Conservation (phyloP, 2,329 filamentous ascomycete genomes). For the Hypoxylon sp. region DNA sequence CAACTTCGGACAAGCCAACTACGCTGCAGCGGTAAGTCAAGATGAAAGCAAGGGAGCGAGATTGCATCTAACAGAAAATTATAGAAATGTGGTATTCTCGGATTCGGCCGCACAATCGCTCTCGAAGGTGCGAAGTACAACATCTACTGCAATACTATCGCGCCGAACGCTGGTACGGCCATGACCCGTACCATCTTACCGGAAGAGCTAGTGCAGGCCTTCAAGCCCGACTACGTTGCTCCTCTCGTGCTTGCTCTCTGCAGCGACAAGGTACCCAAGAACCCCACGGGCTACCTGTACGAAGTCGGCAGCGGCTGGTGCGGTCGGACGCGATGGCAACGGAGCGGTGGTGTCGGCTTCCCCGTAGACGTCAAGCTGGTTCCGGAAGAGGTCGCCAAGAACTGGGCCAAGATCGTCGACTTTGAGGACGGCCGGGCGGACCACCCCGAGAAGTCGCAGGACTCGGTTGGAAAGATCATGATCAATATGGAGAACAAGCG, state of each 20-base stretch:
- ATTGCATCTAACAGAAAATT: conserved; percentile 31
- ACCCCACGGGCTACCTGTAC: conserved; percentile 85
- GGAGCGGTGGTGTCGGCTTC: conserved; percentile 88
- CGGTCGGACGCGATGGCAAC: conserved; percentile 92
- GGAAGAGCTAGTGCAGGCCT: conserved; percentile 96
- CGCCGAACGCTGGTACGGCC: conserved; percentile 93
- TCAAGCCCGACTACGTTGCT: conserved; percentile 98
- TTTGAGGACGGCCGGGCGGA: conserved; percentile 90
- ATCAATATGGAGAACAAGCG: conserved; percentile 85
- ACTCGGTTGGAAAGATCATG: conserved; percentile 78
- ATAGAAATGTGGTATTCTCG: conserved; percentile 89
- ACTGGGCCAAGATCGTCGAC: conserved; percentile 81
- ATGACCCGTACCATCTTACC: conserved; percentile 96
- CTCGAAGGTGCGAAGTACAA: conserved; percentile 96
- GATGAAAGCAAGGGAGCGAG: conserved; percentile 6
- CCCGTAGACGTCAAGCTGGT: conserved; percentile 83
- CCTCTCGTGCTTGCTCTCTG: conserved; percentile 85
- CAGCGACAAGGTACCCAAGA: conserved; percentile 85
- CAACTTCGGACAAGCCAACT: conserved; percentile 99
- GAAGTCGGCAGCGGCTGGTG: conserved; percentile 96
- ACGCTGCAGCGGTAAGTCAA: conserved; percentile 79
- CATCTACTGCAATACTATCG: conserved; percentile 97
- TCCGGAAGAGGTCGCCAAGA: conserved; percentile 80
- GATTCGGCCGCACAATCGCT: conserved; percentile 91
- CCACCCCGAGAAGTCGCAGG: conserved; percentile 80